Percentiles rank a stretch among this genome's conserved stretches.
Evolutionary conservation across 352 stramenopile genomes (phyloP).

Genomic region (Phytophthora nicotianae): DNA sequence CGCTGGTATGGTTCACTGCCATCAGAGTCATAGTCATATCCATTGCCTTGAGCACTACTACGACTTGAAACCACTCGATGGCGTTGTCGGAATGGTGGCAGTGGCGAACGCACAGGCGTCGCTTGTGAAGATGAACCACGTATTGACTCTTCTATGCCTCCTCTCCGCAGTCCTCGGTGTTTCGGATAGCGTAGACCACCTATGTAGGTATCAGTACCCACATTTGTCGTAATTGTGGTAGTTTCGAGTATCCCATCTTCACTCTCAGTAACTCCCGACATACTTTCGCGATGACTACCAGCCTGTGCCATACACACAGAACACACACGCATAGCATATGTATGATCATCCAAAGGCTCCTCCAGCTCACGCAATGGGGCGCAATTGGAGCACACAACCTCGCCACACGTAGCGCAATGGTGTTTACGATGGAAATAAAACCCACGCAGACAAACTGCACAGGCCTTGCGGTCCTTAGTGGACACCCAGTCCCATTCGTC

Average conservation of each 20-base stretch:
- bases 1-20: slow-evolving; percentile 17
- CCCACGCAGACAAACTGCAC: slow-evolving; percentile 72
- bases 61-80: slow-evolving; percentile 15
- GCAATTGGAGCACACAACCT: slow-evolving; percentile 79
- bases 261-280: slow-evolving; percentile 29
- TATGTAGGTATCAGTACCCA: slow-evolving; percentile 56
- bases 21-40: slow-evolving; percentile 14
- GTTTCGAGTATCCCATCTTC: slow-evolving; percentile 34
- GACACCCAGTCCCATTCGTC: slow-evolving; percentile 83
- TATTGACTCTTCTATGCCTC: slow-evolving; percentile 23
- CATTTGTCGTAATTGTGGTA: slow-evolving; percentile 46
- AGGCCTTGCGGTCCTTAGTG: slow-evolving; percentile 74
- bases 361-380: slow-evolving; percentile 76
- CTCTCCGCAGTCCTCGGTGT: slow-evolving; percentile 25
- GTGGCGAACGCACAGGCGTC: slow-evolving; percentile 19
- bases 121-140: slow-evolving; percentile 11
- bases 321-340: slow-evolving; percentile 68
- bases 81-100: slow-evolving; percentile 29
- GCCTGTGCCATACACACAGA: slow-evolving; percentile 64
- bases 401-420: slow-evolving; percentile 76
- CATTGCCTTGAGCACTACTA: slow-evolving; percentile 16
- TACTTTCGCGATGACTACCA: slow-evolving; percentile 32
- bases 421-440: slow-evolving; percentile 86
- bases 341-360: slow-evolving; percentile 60
- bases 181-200: slow-evolving; percentile 41